phyloP scores from a whole-genome alignment of 768 basidiomycete species.

The Hericium coralloides region DNA sequence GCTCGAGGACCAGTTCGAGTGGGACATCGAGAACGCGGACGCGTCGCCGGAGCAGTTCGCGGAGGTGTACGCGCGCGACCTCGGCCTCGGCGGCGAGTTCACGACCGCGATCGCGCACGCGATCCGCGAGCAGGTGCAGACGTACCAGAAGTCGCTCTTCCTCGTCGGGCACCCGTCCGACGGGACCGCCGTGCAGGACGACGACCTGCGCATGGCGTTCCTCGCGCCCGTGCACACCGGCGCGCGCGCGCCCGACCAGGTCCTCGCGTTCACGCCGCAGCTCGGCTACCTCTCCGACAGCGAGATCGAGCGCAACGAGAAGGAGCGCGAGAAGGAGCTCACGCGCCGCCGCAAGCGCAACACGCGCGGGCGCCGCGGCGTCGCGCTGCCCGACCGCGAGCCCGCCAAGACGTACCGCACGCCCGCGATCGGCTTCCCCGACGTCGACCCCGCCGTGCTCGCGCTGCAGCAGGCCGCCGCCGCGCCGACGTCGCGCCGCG shows the following conservation, averaged over 20 bases:
- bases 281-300: conserved; percentile 84
- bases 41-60: conserved; percentile 92
- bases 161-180: conserved; percentile 83
- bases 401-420: conserved; percentile 88
- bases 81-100: conserved; percentile 91
- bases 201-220: conserved; percentile 86
- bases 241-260: conserved; percentile 68
- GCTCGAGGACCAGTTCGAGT: conserved; percentile 95
- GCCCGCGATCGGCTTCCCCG: conserved; percentile 78
- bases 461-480: conserved; percentile 56
- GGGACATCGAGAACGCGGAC: conserved; percentile 79
- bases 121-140: conserved; percentile 91
- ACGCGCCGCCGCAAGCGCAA: conserved; percentile 79
- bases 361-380: conserved; percentile 71
- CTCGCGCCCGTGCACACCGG: conserved; percentile 70
- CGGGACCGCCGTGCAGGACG: conserved; percentile 71
- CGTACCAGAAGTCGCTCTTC: conserved; percentile 87
- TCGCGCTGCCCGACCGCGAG: conserved; percentile 87
- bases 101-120: conserved; percentile 93
- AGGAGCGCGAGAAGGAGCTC: conserved; percentile 89
- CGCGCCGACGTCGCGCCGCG: conserved; percentile 66
- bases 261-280: conserved; percentile 75
- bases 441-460: conserved; percentile 60
- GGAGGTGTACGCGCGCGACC: conserved; percentile 72
- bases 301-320: conserved; percentile 83